phyloP scores from a whole-genome alignment of 352 stramenopile species.

The Pythium oligandrum region DNA sequence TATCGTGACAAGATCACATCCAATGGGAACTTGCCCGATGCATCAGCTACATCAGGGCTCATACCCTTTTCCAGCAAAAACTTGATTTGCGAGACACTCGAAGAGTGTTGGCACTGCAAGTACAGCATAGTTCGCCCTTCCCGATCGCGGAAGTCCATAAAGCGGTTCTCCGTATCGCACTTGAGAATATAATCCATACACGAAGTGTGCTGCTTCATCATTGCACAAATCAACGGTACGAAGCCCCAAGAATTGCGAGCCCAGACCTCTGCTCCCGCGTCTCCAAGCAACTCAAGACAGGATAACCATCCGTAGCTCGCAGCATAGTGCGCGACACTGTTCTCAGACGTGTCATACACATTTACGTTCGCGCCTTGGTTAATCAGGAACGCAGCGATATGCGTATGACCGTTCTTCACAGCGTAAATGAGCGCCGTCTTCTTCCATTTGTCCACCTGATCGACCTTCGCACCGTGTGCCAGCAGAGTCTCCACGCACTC shows the following conservation, averaged over 20 bases:
- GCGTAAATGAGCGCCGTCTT: slow-evolving; percentile 58
- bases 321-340: slow-evolving; percentile 57
- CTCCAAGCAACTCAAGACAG: slow-evolving; percentile 35
- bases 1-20: slow-evolving; percentile 25
- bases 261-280: slow-evolving; percentile 44
- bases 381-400: slow-evolving; percentile 34
- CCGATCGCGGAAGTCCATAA: slow-evolving; percentile 51
- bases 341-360: slow-evolving; percentile 52
- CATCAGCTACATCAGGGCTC: slow-evolving; percentile 41
- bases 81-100: slow-evolving; percentile 33
- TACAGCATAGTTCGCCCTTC: slow-evolving; percentile 60
- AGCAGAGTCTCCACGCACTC: slow-evolving; percentile 37
- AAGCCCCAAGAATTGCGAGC: slow-evolving; percentile 52
- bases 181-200: slow-evolving; percentile 44
- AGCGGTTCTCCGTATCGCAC: slow-evolving; percentile 31
- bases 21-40: slow-evolving; percentile 35
- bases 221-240: slow-evolving; percentile 43
- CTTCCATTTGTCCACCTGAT: slow-evolving; percentile 49
- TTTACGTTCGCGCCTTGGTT: slow-evolving; percentile 58
- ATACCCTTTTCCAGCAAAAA: slow-evolving; percentile 51
- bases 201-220: slow-evolving; percentile 39
- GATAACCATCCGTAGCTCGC: slow-evolving; percentile 56
- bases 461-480: slow-evolving; percentile 33
- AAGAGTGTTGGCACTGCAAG: slow-evolving; percentile 50
- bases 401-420: slow-evolving; percentile 51